These are phyloP conservation scores for Musa schizocarpa DNA, from an alignment of 176 grass and related monocot genomes.

Conservation along the genomic window DNA sequence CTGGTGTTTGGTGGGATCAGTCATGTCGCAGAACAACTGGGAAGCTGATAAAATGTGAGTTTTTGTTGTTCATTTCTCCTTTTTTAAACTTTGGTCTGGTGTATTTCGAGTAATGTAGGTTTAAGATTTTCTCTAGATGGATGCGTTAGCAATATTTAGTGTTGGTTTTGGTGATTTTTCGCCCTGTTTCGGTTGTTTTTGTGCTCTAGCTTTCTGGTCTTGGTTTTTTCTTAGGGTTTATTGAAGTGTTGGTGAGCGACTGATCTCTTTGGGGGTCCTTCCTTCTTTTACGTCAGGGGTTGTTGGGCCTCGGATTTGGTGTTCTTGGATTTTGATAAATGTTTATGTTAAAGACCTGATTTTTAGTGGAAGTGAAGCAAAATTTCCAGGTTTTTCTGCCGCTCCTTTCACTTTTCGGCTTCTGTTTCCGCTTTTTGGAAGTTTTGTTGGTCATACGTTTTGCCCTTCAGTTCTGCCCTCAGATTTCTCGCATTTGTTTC, in stretches of 20 bases:
- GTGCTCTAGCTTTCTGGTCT: background rate
- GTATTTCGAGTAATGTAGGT: background rate
- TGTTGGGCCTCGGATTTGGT: background rate
- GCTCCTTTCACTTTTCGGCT: background rate
- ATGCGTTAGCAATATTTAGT: background rate
- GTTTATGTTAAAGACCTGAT: background rate
- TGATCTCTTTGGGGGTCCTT: background rate
- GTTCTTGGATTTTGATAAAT: background rate
- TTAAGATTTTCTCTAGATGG: background rate
- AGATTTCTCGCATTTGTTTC: background rate
- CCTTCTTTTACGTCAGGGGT: background rate
- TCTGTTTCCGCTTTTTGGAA: background rate
- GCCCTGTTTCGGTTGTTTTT: background rate
- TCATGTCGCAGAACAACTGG: slow-evolving; percentile 48
- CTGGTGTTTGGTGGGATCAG: background rate
- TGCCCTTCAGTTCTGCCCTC: background rate
- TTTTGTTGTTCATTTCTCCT: background rate
- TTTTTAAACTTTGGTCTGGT: background rate
- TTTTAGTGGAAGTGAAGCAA: background rate
- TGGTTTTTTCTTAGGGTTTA: background rate
- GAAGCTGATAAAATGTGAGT: slow-evolving; percentile 64
- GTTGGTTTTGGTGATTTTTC: background rate
- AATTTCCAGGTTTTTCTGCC: background rate
- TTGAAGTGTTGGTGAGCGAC: background rate
- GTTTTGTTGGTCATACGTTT: too few relatives aligned